phyloP scores from a whole-genome alignment of 148 eudicot genomes.

The Diospyros kaki region DNA sequence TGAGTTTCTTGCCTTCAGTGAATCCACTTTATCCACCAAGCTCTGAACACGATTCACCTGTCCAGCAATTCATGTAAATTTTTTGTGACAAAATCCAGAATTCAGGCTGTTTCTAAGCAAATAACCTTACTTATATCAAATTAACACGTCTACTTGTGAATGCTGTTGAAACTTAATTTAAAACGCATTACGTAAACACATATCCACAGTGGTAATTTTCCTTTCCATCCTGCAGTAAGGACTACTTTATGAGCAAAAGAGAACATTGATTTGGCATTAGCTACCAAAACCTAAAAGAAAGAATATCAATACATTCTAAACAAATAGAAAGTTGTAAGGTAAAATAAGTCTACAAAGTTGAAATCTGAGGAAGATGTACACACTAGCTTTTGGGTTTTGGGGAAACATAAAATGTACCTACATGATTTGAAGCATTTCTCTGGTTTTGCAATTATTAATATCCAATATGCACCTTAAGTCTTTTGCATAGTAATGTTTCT shows the following conservation, averaged over 20 bases:
- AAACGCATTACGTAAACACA: no score
- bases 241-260: neutral
- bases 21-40: slow-evolving; percentile 63
- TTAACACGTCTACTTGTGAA: neutral
- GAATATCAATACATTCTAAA: neutral
- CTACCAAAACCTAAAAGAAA: neutral
- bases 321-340: neutral
- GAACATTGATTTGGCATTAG: neutral
- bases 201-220: no score
- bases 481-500: neutral
- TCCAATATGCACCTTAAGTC: neutral
- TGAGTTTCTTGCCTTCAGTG: slow-evolving; percentile 50
- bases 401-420: neutral
- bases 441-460: no score
- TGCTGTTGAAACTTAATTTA: no score
- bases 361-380: neutral
- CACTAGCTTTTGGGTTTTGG: neutral
- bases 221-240: no score
- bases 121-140: neutral
- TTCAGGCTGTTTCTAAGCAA: neutral
- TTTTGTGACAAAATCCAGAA: neutral
- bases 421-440: neutral
- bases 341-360: neutral
- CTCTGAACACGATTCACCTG: slow-evolving; percentile 79
- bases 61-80: neutral